Percentiles rank a stretch among this genome's conserved stretches.
phyloP scores from a whole-genome alignment of 2,329 filamentous ascomycete genomes.

The Knufia fluminis region DNA sequence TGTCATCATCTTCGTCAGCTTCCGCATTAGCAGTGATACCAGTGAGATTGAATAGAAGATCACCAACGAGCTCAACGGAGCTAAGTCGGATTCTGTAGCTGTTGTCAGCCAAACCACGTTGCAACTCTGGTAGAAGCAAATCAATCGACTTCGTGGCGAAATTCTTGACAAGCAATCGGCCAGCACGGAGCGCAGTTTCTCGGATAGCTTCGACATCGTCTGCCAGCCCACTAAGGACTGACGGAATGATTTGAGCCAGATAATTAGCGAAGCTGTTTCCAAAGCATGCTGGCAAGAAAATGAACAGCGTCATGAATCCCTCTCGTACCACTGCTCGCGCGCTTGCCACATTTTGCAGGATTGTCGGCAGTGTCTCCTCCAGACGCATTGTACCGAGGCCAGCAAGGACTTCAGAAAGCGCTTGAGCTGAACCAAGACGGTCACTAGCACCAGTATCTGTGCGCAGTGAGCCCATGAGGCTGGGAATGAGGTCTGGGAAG shows the following conservation, averaged over 20 bases:
- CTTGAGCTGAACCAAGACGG: constrained; percentile 89
- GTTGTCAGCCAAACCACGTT: constrained; percentile 93
- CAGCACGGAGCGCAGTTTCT: constrained; percentile 89
- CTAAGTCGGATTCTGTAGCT: constrained; percentile 96
- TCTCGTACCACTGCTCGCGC: constrained; percentile 83
- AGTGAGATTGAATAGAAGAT: constrained; percentile 93
- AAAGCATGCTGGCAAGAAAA: constrained; percentile 97
- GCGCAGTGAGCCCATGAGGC: constrained; percentile 94
- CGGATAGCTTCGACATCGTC: constrained; percentile 95
- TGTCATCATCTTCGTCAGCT: constrained; percentile 64
- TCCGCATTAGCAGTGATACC: constrained; percentile 76
- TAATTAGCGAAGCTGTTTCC: constrained; percentile 98
- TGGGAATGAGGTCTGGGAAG: constrained; percentile 91
- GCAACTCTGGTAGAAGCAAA: constrained; percentile 83
- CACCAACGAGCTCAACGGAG: constrained; percentile 93
- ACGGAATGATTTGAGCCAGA: constrained; percentile 87
- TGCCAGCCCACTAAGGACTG: constrained; percentile 85
- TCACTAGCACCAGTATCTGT: constrained; percentile 95
- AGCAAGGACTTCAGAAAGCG: constrained; percentile 89
- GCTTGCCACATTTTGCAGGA: constrained; percentile 90
- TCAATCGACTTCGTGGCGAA: constrained; percentile 94
- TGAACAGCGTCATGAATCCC: constrained; percentile 99
- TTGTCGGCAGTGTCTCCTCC: constrained; percentile 92
- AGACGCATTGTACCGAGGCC: constrained; percentile 84
- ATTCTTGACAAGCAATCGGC: constrained; percentile 92